Conservation (phyloP, 2,329 filamentous ascomycete genomes). For the Aspergillus intermedius region DNA sequence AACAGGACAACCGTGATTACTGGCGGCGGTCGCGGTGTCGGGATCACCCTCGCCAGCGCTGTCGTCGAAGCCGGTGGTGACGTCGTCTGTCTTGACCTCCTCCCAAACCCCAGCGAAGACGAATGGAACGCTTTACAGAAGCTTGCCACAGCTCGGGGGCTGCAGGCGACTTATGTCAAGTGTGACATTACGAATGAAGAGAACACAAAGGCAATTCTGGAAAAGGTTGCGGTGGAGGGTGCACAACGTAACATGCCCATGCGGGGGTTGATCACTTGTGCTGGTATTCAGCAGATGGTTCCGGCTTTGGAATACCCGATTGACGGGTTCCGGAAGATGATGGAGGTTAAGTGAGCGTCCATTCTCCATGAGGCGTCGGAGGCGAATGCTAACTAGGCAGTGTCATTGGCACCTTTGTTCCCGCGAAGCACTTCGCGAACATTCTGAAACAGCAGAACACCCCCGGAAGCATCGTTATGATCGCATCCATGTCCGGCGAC, state of each 20-base stretch:
- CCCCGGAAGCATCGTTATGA: conserved; percentile 58
- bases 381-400: conserved; percentile 4
- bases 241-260: conserved; percentile 15
- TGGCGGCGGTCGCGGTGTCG: conserved; percentile 47
- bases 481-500: conserved; percentile 64
- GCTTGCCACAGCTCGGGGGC: conserved; percentile 30
- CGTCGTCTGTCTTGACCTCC: conserved; percentile 45
- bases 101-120: conserved; percentile 24
- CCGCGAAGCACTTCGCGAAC: conserved; percentile 26
- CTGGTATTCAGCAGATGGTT: conserved; percentile 45
- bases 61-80: conserved; percentile 46
- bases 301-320: conserved; percentile 44
- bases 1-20: conserved; percentile 41
- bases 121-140: conserved; percentile 41
- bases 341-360: conserved; percentile 26
- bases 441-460: conserved; percentile 51
- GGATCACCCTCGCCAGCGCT: conserved; percentile 45
- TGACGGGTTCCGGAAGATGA: conserved; percentile 27
- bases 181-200: conserved; percentile 46
- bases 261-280: conserved; percentile 38
- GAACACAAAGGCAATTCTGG: conserved; percentile 30
- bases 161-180: conserved; percentile 35
- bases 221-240: conserved; percentile 27
- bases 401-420: conserved; percentile 32
- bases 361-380: not conserved